A percentile compares a stretch with the other conserved stretches of the same genome.
Conservation (phyloP, 2,329 filamentous ascomycete species). For the Biscogniauxia sp. region DNA sequence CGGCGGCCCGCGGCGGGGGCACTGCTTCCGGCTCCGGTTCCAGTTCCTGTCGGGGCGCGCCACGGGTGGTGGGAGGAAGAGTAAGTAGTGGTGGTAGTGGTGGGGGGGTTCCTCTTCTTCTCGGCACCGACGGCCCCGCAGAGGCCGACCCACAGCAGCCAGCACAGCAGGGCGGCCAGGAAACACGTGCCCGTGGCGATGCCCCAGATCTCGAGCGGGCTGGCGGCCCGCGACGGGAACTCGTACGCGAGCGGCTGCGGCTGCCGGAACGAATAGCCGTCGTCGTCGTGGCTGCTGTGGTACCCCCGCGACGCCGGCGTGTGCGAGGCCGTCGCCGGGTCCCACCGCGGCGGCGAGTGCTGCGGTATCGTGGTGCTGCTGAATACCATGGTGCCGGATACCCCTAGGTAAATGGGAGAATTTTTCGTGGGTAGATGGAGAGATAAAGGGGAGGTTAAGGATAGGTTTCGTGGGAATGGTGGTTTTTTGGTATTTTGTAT, state of each 20-base stretch:
- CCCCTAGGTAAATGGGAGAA: no score
- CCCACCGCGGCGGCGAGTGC: not conserved
- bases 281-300: conserved; percentile 1
- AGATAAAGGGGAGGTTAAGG: no score
- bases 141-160: conserved; percentile 5
- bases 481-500: not conserved
- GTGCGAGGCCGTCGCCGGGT: conserved; percentile 3
- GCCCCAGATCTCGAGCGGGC: conserved; percentile 12
- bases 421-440: no score
- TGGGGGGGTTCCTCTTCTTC: no score
- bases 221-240: not conserved
- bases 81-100: no score
- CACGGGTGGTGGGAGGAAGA: no score
- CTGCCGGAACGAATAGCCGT: not conserved
- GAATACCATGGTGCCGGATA: not conserved
- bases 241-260: not conserved
- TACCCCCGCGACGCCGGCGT: not conserved
- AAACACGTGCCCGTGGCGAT: conserved; percentile 14
- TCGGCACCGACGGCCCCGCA: not conserved
- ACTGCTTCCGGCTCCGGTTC: no score
- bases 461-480: no score
- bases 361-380: not conserved
- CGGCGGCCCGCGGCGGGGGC: no score
- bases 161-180: conserved; percentile 11
- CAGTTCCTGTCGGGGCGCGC: no score